Evolutionary conservation across 2,329 filamentous ascomycete genomes (phyloP).

Genomic region (Penicillium sp.): DNA sequence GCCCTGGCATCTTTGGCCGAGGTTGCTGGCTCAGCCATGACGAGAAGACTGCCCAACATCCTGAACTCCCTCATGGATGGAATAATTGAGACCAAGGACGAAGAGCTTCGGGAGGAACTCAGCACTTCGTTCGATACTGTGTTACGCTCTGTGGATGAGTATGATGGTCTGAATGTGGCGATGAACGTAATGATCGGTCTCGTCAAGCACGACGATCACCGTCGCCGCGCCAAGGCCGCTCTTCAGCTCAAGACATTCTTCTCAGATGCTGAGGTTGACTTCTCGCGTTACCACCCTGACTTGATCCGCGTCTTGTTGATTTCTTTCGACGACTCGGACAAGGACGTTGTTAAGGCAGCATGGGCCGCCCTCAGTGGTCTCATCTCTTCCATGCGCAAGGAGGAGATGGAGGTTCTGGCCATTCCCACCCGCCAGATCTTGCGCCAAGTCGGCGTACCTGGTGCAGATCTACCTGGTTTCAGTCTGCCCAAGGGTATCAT

Average conservation of each 20-base stretch:
- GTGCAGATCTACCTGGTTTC: constrained; percentile 83
- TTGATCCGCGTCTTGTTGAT: constrained; percentile 87
- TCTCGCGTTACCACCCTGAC: constrained; percentile 93
- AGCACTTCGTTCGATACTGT: constrained; percentile 83
- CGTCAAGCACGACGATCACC: constrained; percentile 90
- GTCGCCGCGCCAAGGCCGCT: constrained; percentile 73
- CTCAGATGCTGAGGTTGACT: constrained; percentile 73
- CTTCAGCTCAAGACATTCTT: constrained; percentile 86
- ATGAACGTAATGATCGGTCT: constrained; percentile 91
- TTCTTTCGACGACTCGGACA: constrained; percentile 84
- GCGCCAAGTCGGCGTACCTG: constrained; percentile 82
- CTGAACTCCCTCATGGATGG: constrained; percentile 94
- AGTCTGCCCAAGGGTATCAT: constrained; percentile 92
- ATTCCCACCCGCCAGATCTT: constrained; percentile 81
- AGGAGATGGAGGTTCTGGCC: constrained; percentile 95
- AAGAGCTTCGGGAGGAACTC: constrained; percentile 70
- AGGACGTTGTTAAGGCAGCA: constrained; percentile 79
- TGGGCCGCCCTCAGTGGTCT: constrained; percentile 86
- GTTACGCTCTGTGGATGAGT: constrained; percentile 89
- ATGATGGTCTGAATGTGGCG: constrained; percentile 87
- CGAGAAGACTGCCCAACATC: constrained; percentile 81
- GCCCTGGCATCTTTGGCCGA: constrained; percentile 89
- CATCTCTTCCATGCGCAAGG: constrained; percentile 86
- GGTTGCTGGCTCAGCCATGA: constrained; percentile 88
- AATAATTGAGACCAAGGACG: constrained; percentile 70